These are phyloP conservation scores for Penicillium lagena DNA, from an alignment of 495 filamentous ascomycete genomes.

Conservation along the genomic window DNA sequence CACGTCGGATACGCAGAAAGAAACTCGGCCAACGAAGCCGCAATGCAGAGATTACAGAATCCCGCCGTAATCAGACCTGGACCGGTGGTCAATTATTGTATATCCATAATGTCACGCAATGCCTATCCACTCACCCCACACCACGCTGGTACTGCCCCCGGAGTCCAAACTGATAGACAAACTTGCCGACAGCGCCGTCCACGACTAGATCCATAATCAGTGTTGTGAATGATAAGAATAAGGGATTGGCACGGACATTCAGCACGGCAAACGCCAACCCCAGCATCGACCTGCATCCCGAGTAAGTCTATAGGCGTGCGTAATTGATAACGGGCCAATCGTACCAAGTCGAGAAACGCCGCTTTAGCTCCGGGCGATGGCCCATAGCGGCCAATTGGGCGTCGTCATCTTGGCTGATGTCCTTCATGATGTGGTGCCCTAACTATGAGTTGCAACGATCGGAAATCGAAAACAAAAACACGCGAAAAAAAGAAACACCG, in stretches of 20 bases:
- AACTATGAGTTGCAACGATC: neutral
- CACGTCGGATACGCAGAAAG: conserved; percentile 63
- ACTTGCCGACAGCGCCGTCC: conserved; percentile 40
- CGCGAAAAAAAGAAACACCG: neutral
- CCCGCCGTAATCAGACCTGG: conserved; percentile 58
- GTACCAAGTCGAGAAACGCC: conserved; percentile 40
- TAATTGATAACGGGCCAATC: neutral
- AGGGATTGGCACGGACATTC: conserved; percentile 19
- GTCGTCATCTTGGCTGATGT: conserved; percentile 27
- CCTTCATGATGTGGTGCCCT: conserved; percentile 7
- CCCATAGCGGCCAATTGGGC: conserved; percentile 50
- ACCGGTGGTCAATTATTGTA: neutral
- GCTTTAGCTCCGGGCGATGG: conserved; percentile 53
- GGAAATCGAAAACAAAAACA: neutral
- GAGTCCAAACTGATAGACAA: conserved; percentile 38
- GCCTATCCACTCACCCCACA: conserved; percentile 31
- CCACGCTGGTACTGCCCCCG: conserved; percentile 37
- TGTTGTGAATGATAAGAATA: neutral
- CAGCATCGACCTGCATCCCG: conserved; percentile 28
- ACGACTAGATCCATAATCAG: conserved; percentile 19
- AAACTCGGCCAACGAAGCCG: conserved; percentile 64
- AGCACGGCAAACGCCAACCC: conserved; percentile 42
- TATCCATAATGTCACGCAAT: no score
- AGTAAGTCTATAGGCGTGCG: neutral
- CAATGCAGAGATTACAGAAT: conserved; percentile 62